These are phyloP conservation scores for Coemansia erecta DNA, from an alignment of 192 early-diverging fungal genomes.

Conservation along the genomic window DNA sequence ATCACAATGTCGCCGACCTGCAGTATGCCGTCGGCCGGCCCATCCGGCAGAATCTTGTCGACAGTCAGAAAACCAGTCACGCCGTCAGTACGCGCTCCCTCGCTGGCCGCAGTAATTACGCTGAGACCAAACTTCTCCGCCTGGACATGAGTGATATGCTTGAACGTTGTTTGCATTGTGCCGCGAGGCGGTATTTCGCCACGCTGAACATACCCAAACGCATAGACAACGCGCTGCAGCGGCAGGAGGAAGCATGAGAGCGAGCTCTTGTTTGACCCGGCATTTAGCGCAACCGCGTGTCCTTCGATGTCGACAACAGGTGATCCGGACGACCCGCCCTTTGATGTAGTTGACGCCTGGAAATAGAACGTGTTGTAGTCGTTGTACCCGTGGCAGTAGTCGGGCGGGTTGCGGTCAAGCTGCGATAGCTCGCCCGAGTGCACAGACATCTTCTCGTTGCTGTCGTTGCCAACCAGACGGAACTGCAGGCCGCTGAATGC, in stretches of 20 bases:
- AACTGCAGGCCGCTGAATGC: slow-evolving; percentile 72
- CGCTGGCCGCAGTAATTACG: slow-evolving; percentile 17
- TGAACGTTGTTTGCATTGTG: slow-evolving; percentile 69
- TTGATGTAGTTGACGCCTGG: slow-evolving; percentile 66
- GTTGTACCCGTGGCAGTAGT: slow-evolving; percentile 55
- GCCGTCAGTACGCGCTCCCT: slow-evolving; percentile 60
- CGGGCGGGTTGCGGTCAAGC: slow-evolving; percentile 67
- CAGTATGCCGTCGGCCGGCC: slow-evolving; percentile 63
- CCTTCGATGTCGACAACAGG: slow-evolving; percentile 75
- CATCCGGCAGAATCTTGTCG: slow-evolving; percentile 60
- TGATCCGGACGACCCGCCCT: slow-evolving; percentile 72
- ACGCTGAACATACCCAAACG: slow-evolving; percentile 58
- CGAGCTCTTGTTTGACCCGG: slow-evolving; percentile 52
- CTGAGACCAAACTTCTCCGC: slow-evolving; percentile 20
- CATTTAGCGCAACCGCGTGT: slow-evolving; percentile 69
- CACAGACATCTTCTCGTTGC: slow-evolving; percentile 76
- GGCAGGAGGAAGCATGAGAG: slow-evolving; percentile 66
- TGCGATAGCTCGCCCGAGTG: slow-evolving; percentile 70
- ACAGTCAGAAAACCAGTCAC: slow-evolving; percentile 69
- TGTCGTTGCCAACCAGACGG: slow-evolving; percentile 71
- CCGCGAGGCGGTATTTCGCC: slow-evolving; percentile 66
- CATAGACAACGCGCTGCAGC: slow-evolving; percentile 64
- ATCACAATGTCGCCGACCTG: slow-evolving; percentile 71
- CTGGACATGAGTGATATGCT: slow-evolving; percentile 64
- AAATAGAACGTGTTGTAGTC: slow-evolving; percentile 84